Evolutionary conservation across 2,329 filamentous ascomycete species (phyloP).

Genomic region (Paraconiothyrium sp.): DNA sequence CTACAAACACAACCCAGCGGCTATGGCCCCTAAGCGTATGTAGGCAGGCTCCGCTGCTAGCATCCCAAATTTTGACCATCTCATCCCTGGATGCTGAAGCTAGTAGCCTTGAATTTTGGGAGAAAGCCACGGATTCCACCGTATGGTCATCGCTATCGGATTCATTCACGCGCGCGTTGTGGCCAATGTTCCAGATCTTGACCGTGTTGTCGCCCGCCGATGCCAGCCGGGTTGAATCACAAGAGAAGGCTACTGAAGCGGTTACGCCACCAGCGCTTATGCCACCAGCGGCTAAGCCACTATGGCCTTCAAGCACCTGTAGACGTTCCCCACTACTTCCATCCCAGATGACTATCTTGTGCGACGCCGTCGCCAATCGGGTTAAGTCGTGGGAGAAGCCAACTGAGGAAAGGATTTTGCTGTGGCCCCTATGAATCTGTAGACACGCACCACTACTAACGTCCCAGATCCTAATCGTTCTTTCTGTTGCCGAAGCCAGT

Average conservation of each 20-base stretch:
- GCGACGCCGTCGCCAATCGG: not conserved
- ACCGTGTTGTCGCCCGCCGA: not conserved
- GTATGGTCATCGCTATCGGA: not conserved
- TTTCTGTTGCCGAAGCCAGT: no score
- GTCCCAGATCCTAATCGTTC: no score
- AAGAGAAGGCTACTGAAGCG: not conserved
- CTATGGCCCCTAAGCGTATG: slow-evolving; percentile 22
- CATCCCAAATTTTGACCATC: not conserved
- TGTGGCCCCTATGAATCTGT: no score
- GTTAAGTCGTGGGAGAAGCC: not conserved
- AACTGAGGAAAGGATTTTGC: not conserved
- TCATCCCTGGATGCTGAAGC: not conserved
- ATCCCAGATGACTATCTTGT: not conserved
- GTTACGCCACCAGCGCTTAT: no score
- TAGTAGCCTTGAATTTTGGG: not conserved
- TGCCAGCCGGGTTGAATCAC: not conserved
- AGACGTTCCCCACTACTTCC: not conserved
- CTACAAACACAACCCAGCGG: slow-evolving; percentile 62
- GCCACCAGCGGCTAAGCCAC: no score
- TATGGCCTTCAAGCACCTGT: not conserved
- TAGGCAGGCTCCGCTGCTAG: slow-evolving; percentile 22
- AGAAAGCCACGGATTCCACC: no score
- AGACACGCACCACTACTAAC: not conserved
- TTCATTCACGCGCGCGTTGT: not conserved
- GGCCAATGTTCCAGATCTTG: not conserved